A percentile compares a stretch with the other conserved stretches of the same genome.
phyloP scores from a whole-genome alignment of 257 asterid species.

The Prunella vulgaris region DNA sequence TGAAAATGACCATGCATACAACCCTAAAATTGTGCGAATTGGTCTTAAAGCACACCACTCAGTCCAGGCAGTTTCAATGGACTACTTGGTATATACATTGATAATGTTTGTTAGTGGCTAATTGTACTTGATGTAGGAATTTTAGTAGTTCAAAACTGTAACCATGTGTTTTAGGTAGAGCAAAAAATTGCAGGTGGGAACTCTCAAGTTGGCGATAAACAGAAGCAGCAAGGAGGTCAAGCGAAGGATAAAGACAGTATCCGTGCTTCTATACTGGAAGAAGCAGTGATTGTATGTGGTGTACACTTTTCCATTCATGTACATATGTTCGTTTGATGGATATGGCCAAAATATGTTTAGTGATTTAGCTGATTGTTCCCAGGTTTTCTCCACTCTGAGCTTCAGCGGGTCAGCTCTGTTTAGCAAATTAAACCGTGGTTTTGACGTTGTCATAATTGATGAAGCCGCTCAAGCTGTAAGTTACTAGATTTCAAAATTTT shows the following conservation, averaged over 20 bases:
- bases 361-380: conserved; percentile 35
- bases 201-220: conserved; percentile 75
- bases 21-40: conserved; percentile 91
- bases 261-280: conserved; percentile 85
- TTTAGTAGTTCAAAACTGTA: conserved; percentile 12
- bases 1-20: conserved; percentile 77
- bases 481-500: conserved; percentile 6
- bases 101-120: neutral
- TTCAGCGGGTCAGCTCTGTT: conserved; percentile 83
- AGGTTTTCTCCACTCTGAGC: conserved; percentile 98
- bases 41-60: conserved; percentile 95
- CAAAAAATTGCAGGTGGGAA: conserved; percentile 76
- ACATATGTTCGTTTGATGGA: conserved; percentile 17
- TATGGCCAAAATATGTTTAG: conserved; percentile 13
- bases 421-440: conserved; percentile 78
- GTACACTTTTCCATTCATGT: conserved; percentile 10
- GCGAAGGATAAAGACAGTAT: conserved; percentile 71
- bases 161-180: conserved; percentile 51
- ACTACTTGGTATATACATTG: conserved; percentile 53
- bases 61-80: conserved; percentile 92
- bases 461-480: conserved; percentile 99
- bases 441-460: conserved; percentile 95
- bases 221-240: conserved; percentile 83
- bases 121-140: neutral
- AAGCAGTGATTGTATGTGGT: conserved; percentile 82